Evolutionary conservation across 805 yeast genomes (phyloP), one percentile per base, ranked within the genome.

Genomic region (Wickerhamomyces queroliae): DNA sequence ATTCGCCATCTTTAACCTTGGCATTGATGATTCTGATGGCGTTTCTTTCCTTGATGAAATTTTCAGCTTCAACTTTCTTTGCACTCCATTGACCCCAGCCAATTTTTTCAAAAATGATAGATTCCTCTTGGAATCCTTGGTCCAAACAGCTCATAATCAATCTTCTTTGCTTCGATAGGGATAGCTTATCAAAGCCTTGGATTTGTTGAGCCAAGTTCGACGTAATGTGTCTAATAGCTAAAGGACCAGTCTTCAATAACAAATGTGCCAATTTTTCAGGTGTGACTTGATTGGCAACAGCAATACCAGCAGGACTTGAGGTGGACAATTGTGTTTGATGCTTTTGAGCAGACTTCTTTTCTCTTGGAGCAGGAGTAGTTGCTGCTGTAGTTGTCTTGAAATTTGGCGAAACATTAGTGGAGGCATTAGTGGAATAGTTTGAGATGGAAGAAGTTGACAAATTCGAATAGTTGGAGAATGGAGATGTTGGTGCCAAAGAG

Each of bases 21-120:
- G 64, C 58, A 39, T 63, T 64, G 6, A 62, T 56, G 11, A 57
- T 50, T 40, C 52, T 72, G 58, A 60, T 69, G 51, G 52, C 52
- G 58, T 60, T 73, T 66, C 70, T 56, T 61, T 72, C 51, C 53
- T 49, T 49, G n/a, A 45, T 46, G 40, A 67, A 68, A 18, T 55
- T 40, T 37, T 58, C 58, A 9, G 61, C 42, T n/a, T 61, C 58
- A 16, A 64, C 76, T 36, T 67, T 64, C 50, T 79, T 72, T 3
- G 90, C 95, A 19, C 84, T 84, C 98, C 98, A 90, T 59, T 90
- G 95, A 43, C 98, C 98, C 98, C 98, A 90, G 18, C 97, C 96
- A 24, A 90, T 88, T 63, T 90, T 90, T 55, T 88, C 95, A 63
- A 90, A 90, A 13, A 83, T 76, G 32, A 84, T 80, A 6, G 64